Base-by-base conservation (phyloP, 2,329 filamentous ascomycete genomes). In the Colletotrichum brevisporum region DNA sequence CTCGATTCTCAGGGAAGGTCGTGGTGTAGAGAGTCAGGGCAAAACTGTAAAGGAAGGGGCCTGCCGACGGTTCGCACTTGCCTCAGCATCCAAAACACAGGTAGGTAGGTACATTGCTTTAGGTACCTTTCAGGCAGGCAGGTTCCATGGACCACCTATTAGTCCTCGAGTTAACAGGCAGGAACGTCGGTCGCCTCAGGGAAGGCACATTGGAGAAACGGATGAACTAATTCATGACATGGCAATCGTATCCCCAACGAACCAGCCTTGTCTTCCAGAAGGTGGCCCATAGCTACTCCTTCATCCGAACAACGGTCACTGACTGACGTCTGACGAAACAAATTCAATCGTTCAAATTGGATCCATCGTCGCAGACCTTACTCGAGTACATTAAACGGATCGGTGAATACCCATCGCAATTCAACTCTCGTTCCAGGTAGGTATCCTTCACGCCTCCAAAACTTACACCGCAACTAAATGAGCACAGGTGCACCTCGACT, bases 331-430 rank as follows among this genome's bases (percentile, higher is more conserved):
- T 36, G 58, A 51, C 63, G 43, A 62, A 67, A 52, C 58, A 24
- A 51, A n/a, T 58, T 48, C 57, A 5, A 45, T 36, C 16, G 16
- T 24, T 43, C 36, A 39, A 18, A 15, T 64, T 31, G 21, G 47
- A 53, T 51, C 45, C 47, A 56, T 45, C 41, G 55, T 31, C 48
- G 27, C 16, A 24, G 2, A 53, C 60, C 21, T 59, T 54, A 65
- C 65, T 58, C 61, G 31, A 51, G 56, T 27, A 48, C 61, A 58
- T 55, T 36, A n/a, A 54, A 63, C 60, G 53, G 60, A 39, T 26
- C 47, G 55, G 15, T 21, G 10, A 41, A 48, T 45, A 24, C 55
- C 61, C 47, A 63, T 48, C 48, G 18, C 12, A 45, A 43, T 26
- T n/a, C 16, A 24, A 16, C 47, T 9, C 16, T 16, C 36, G 21